Percentiles rank a stretch among this genome's conserved stretches.
Evolutionary conservation across 2,329 filamentous ascomycete species (phyloP).

Genomic region (Penicillium sp.): DNA sequence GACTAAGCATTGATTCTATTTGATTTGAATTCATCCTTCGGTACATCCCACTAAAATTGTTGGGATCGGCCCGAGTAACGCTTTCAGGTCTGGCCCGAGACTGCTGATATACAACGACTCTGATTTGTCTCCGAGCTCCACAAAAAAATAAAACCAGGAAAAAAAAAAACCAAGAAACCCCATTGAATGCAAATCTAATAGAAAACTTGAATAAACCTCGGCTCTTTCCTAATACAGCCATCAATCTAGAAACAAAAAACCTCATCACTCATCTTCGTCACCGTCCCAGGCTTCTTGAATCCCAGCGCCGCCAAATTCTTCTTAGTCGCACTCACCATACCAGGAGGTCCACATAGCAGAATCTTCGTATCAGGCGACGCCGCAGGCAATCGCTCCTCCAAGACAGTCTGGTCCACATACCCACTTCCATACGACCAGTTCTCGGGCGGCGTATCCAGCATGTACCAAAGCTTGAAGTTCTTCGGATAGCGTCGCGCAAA

Average conservation of each 20-base stretch:
- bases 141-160: neutral
- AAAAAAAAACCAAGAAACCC: slow-evolving; percentile 15
- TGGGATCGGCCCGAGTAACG: neutral
- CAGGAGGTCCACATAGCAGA: slow-evolving; percentile 65
- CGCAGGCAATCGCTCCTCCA: slow-evolving; percentile 55
- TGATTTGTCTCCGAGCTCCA: neutral
- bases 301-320: slow-evolving; percentile 55
- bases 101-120: neutral
- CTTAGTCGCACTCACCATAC: slow-evolving; percentile 63
- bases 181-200: neutral
- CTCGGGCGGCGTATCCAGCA: slow-evolving; percentile 51
- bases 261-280: slow-evolving; percentile 59
- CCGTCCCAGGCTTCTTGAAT: slow-evolving; percentile 55
- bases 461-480: slow-evolving; percentile 58
- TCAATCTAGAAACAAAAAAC: slow-evolving; percentile 56
- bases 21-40: neutral
- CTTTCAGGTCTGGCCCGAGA: neutral
- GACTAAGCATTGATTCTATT: neutral
- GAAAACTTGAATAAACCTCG: slow-evolving; percentile 18
- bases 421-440: slow-evolving; percentile 54
- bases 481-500: slow-evolving; percentile 57
- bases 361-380: slow-evolving; percentile 55
- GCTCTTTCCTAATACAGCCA: slow-evolving; percentile 12
- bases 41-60: neutral
- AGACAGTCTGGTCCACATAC: slow-evolving; percentile 56